Evolutionary conservation across 176 grass and related monocot genomes (phyloP).

Genomic region (Triticum monococcum): DNA sequence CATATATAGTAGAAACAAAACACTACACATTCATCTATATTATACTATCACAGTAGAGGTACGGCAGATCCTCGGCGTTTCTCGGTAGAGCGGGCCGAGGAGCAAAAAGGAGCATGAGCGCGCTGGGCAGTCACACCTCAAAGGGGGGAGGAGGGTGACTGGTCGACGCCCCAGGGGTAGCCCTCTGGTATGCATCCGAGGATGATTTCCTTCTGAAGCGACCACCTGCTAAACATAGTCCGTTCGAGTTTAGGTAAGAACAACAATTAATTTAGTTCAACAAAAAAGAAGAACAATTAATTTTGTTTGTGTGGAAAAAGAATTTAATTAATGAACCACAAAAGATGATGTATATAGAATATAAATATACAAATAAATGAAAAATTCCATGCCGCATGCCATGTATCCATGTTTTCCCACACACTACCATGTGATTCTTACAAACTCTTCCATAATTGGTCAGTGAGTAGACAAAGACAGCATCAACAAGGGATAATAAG

Average conservation of each 20-base stretch:
- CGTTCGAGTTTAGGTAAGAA: background rate
- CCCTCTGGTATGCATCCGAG: conserved; percentile 73
- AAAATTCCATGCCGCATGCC: background rate
- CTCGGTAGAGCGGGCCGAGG: conserved; percentile 28
- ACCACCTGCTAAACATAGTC: conserved; percentile 40
- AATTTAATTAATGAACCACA: background rate
- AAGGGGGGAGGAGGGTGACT: conserved; percentile 55
- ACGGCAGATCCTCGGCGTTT: background rate
- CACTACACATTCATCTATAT: conserved; percentile 26
- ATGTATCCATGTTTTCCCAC: background rate
- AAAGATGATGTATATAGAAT: background rate
- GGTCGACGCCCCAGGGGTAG: conserved; percentile 34
- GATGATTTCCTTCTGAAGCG: conserved; percentile 95
- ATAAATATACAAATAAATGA: background rate
- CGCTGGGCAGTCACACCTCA: conserved; percentile 55
- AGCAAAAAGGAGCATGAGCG: conserved; percentile 36
- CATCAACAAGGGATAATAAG: background rate
- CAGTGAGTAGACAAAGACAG: background rate
- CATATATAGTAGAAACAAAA: background rate
- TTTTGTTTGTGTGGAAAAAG: too few relatives aligned
- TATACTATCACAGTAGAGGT: conserved; percentile 27
- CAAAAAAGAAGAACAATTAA: background rate
- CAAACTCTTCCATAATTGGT: background rate
- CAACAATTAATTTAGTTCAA: background rate
- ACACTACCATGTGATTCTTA: background rate